Evolutionary conservation across 2,329 filamentous ascomycete species (phyloP).

Genomic region (Aspergillus pseudotamarii): DNA sequence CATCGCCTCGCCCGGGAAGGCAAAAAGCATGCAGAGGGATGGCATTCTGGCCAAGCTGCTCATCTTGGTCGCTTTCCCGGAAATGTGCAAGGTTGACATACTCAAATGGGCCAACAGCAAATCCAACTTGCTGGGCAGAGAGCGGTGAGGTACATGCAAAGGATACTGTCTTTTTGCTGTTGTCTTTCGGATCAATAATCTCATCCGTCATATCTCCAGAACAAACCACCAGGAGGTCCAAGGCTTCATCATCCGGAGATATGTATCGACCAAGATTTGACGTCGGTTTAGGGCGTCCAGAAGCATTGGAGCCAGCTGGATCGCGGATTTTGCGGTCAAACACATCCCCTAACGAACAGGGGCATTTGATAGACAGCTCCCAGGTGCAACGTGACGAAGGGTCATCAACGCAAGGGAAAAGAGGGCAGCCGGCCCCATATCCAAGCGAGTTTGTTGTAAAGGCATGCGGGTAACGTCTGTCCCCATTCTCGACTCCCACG

Average conservation of each 20-base stretch:
- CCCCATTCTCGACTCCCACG: constrained; percentile 78
- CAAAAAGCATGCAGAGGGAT: constrained; percentile 91
- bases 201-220: constrained; percentile 89
- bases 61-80: constrained; percentile 86
- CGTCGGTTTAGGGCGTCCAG: constrained; percentile 28
- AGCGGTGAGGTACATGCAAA: constrained; percentile 77
- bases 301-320: constrained; percentile 18
- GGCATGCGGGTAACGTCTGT: constrained; percentile 83
- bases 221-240: constrained; percentile 89
- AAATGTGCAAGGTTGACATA: constrained; percentile 87
- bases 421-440: constrained; percentile 76
- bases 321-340: constrained; percentile 45
- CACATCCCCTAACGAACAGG: constrained; percentile 81
- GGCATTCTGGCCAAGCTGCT: constrained; percentile 84
- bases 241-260: constrained; percentile 76
- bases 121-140: constrained; percentile 86
- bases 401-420: constrained; percentile 94
- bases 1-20: constrained; percentile 76
- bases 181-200: constrained; percentile 72
- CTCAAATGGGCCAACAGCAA: constrained; percentile 93
- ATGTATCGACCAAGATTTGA: constrained; percentile 43
- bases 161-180: constrained; percentile 82
- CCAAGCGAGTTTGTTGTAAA: constrained; percentile 83
- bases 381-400: constrained; percentile 78
- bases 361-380: constrained; percentile 84